Evolutionary conservation across 441 rosid genomes (phyloP).

Genomic region (Jatropha multifida): DNA sequence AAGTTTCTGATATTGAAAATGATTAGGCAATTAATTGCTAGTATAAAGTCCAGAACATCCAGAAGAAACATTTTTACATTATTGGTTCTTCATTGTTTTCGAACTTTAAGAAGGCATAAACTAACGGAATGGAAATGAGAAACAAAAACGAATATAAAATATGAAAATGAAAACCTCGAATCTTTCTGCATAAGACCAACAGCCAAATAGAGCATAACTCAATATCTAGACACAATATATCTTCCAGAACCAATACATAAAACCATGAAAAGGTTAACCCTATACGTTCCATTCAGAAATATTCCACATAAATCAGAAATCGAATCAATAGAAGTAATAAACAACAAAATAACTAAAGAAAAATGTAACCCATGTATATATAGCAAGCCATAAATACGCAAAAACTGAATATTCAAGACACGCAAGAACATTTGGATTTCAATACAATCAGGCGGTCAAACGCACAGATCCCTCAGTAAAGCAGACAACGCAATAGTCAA

Average conservation of each 20-base stretch:
- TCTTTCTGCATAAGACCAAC: background rate
- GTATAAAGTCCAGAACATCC: too few species aligned
- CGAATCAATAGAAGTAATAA: background rate
- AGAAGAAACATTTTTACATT: too few species aligned
- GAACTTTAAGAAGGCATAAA: too few species aligned
- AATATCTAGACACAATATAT: background rate
- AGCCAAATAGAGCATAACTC: background rate
- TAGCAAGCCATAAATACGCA: background rate
- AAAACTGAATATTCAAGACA: background rate
- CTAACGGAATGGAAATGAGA: background rate
- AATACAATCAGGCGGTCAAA: conserved; percentile 3
- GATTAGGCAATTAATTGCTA: background rate
- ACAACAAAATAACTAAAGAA: background rate
- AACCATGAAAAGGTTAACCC: background rate
- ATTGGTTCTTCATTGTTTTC: too few species aligned
- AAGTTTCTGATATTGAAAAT: background rate
- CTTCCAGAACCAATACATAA: background rate
- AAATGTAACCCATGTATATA: background rate
- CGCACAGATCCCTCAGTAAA: background rate
- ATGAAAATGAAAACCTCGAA: background rate
- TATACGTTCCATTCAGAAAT: background rate
- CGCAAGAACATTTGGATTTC: background rate
- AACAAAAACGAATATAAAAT: background rate
- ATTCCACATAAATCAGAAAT: background rate
- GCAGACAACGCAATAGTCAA: background rate